Conservation (phyloP, 2,329 filamentous ascomycete species). For the Cylindrodendrum hubeiense region DNA sequence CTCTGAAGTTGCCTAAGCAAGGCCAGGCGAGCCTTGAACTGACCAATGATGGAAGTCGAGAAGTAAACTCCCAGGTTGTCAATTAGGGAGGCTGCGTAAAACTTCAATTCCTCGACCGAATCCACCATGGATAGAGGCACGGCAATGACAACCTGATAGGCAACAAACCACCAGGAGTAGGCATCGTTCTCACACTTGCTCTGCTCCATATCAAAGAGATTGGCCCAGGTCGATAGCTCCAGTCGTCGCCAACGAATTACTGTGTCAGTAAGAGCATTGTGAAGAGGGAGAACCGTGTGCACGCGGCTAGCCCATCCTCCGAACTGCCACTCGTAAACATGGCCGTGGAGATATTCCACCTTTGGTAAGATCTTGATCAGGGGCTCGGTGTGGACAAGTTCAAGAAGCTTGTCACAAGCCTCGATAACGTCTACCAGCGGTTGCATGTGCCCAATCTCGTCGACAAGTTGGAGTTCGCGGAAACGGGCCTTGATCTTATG, state of each 20-base stretch:
- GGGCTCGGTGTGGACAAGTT: constrained; percentile 83
- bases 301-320: constrained; percentile 86
- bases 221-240: constrained; percentile 92
- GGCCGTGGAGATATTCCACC: constrained; percentile 86
- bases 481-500: constrained; percentile 80
- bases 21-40: constrained; percentile 79
- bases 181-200: constrained; percentile 82
- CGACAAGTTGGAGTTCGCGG: constrained; percentile 73
- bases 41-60: constrained; percentile 81
- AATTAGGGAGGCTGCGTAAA: constrained; percentile 78
- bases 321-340: constrained; percentile 93
- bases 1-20: constrained; percentile 75
- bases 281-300: constrained; percentile 76
- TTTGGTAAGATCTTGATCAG: constrained; percentile 88
- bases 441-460: constrained; percentile 79
- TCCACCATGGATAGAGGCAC: constrained; percentile 76
- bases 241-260: constrained; percentile 92
- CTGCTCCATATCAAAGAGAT: constrained; percentile 86
- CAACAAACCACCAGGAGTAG: constrained; percentile 95
- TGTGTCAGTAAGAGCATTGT: constrained; percentile 82
- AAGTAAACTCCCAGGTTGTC: constrained; percentile 85
- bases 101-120: constrained; percentile 68
- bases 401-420: constrained; percentile 80
- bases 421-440: constrained; percentile 82
- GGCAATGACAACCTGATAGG: constrained; percentile 89